A percentile compares a stretch with the other conserved stretches of the same genome.
Evolutionary conservation across 306 rosid genomes (phyloP).

Genomic region (Senna siamea): DNA sequence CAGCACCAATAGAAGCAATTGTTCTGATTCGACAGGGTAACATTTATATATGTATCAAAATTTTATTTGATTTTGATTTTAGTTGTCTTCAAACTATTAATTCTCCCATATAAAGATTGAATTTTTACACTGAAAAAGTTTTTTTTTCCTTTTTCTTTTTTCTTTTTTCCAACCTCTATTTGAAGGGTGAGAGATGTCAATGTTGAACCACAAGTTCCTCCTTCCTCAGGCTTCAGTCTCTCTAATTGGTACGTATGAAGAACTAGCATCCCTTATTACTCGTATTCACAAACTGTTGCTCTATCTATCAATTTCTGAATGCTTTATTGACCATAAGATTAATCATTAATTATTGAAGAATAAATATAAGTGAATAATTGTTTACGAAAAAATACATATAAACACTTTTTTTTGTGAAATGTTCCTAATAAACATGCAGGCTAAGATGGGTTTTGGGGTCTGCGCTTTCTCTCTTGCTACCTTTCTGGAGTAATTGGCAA

Average conservation of each 20-base stretch:
- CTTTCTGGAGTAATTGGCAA: slow-evolving; percentile 42
- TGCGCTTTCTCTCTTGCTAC: slow-evolving; percentile 38
- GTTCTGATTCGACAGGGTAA: neutral
- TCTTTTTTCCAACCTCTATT: neutral
- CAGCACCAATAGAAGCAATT: neutral
- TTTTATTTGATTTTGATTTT: neutral
- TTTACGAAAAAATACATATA: no score
- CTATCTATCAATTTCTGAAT: no score
- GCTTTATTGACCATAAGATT: no score
- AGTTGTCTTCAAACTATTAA: slow-evolving; percentile 7
- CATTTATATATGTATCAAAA: no score
- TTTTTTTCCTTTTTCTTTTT: no score
- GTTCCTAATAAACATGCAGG: slow-evolving; percentile 38
- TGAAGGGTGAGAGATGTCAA: slow-evolving; percentile 33
- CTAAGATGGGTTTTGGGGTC: slow-evolving; percentile 47
- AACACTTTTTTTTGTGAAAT: neutral
- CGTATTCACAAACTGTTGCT: neutral
- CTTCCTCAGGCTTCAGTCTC: slow-evolving; percentile 36
- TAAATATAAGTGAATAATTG: no score
- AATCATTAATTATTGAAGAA: no score
- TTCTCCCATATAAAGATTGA: neutral
- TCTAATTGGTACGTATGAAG: slow-evolving; percentile 36
- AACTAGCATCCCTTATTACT: neutral
- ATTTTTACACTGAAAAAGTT: neutral
- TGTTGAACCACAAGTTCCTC: slow-evolving; percentile 31